Evolutionary conservation across 805 yeast species (phyloP).

Genomic region (Barnettozyma siamensis): DNA sequence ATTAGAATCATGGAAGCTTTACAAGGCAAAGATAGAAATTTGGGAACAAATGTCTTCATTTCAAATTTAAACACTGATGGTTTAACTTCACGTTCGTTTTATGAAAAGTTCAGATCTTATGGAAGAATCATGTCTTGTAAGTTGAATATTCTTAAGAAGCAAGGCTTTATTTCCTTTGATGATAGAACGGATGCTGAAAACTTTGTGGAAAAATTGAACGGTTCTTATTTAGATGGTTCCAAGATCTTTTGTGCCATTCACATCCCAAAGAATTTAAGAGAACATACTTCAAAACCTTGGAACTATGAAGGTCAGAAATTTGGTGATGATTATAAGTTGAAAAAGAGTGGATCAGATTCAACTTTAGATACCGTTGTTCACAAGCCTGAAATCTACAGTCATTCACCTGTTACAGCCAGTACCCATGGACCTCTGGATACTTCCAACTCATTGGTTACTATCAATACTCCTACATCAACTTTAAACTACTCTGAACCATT

Average conservation of each 20-base stretch:
- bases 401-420: background rate
- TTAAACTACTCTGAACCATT: slow-evolving; percentile 7
- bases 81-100: slow-evolving; percentile 40
- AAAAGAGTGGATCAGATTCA: slow-evolving; percentile 5
- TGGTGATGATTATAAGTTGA: background rate
- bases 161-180: slow-evolving; percentile 37
- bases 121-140: slow-evolving; percentile 43
- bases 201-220: slow-evolving; percentile 30
- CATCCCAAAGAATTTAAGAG: slow-evolving; percentile 26
- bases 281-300: background rate
- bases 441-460: background rate
- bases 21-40: slow-evolving; percentile 36
- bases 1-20: slow-evolving; percentile 52
- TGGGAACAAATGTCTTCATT: slow-evolving; percentile 48
- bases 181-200: slow-evolving; percentile 28
- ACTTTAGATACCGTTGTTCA: slow-evolving; percentile 4
- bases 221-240: slow-evolving; percentile 25
- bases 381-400: background rate
- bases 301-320: no score
- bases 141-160: slow-evolving; percentile 30
- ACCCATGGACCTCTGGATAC: background rate
- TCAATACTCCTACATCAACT: background rate
- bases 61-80: slow-evolving; percentile 32
- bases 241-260: slow-evolving; percentile 36
- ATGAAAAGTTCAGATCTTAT: slow-evolving; percentile 41